Evolutionary conservation across 2,329 filamentous ascomycete species (phyloP).

Genomic region (Fusarium sp.): DNA sequence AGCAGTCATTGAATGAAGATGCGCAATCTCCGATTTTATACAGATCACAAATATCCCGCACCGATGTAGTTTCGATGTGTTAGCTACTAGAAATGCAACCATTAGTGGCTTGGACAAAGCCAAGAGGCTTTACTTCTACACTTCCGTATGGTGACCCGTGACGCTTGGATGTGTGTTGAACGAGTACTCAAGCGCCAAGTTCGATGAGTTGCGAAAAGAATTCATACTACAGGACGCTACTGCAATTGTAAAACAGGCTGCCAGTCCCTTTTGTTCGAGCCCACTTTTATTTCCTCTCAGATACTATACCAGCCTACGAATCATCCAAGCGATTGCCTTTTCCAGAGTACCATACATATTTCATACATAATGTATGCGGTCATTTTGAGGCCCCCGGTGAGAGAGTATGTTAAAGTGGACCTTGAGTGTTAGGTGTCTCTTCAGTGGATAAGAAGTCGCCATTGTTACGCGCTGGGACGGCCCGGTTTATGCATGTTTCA

Average conservation of each 20-base stretch:
- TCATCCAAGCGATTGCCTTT: neutral
- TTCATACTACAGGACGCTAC: neutral
- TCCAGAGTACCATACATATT: neutral
- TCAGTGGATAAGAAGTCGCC: neutral
- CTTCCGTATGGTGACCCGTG: neutral
- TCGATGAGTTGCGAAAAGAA: neutral
- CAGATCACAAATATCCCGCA: neutral
- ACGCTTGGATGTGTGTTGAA: neutral
- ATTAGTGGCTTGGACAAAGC: no score
- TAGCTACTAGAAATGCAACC: neutral
- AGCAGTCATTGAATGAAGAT: neutral
- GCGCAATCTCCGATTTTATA: neutral
- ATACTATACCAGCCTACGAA: neutral
- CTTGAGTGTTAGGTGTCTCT: neutral
- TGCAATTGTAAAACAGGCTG: neutral
- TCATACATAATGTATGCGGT: neutral
- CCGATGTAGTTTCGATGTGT: neutral
- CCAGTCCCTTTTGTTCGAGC: neutral
- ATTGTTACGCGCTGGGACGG: neutral
- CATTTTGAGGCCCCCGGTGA: neutral
- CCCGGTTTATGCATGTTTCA: neutral
- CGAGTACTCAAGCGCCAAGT: neutral
- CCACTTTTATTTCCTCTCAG: neutral
- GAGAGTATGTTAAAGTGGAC: neutral
- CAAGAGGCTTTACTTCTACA: neutral